Evolutionary conservation across 192 early-diverging fungal species (phyloP).

Genomic region (Backusella tuberculispora): DNA sequence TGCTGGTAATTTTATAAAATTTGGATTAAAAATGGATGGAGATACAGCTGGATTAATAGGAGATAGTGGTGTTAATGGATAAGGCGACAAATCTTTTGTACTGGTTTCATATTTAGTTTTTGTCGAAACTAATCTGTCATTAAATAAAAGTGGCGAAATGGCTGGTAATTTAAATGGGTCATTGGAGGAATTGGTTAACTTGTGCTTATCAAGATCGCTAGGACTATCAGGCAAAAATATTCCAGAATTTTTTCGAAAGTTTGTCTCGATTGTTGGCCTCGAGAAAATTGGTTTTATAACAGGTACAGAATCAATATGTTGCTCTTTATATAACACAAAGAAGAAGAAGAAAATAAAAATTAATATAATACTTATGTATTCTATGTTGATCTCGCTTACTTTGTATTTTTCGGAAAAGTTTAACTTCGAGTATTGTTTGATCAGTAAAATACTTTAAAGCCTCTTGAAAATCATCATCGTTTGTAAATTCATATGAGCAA

Average conservation of each 20-base stretch:
- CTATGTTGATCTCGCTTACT: not conserved
- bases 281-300: constrained; percentile 4
- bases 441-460: not conserved
- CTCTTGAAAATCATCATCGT: constrained; percentile 4
- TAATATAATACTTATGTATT: not conserved
- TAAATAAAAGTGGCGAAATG: not conserved
- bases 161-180: not conserved
- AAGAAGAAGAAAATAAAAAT: not conserved
- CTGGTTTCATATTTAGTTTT: not conserved
- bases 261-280: not conserved
- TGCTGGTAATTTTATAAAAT: constrained; percentile 6
- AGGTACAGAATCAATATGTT: not conserved
- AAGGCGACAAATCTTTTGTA: too few species aligned
- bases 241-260: constrained; percentile 4
- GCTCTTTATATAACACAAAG: not conserved
- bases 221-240: not conserved
- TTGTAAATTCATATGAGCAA: not conserved
- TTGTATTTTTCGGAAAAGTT: not conserved
- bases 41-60: not conserved
- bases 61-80: not conserved
- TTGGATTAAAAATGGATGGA: not conserved
- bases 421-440: constrained; percentile 12
- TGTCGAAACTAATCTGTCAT: not conserved
- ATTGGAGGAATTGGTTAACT: not conserved
- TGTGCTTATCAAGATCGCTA: not conserved